Percentiles rank a stretch among this genome's conserved stretches.
These are phyloP conservation scores for Anthoceros angustus DNA, from an alignment of 225 moss, liverwort and hornwort genomes.

Conservation along the genomic window DNA sequence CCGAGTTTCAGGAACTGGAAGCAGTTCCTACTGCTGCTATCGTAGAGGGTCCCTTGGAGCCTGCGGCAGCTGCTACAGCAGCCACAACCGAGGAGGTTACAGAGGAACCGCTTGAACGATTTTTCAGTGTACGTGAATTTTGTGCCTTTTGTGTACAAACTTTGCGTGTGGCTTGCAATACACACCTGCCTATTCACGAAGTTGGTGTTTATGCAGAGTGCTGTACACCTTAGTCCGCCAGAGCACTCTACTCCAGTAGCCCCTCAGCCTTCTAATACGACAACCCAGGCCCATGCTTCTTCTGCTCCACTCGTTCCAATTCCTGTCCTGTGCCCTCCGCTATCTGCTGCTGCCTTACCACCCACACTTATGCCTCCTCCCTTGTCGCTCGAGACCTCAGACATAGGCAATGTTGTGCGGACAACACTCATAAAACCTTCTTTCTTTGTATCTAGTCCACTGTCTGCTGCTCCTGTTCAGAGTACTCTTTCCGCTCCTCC, in stretches of 20 bases:
- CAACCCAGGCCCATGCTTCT: slow-evolving; percentile 37
- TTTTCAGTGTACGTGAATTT: slow-evolving; percentile 49
- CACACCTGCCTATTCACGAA: neutral
- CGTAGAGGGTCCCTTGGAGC: slow-evolving; percentile 83
- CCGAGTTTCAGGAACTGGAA: slow-evolving; percentile 85
- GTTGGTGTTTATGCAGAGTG: slow-evolving; percentile 39
- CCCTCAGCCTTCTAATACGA: slow-evolving; percentile 30
- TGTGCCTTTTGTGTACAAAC: neutral
- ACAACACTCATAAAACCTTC: slow-evolving; percentile 80
- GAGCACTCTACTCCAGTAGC: slow-evolving; percentile 46
- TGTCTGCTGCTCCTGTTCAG: slow-evolving; percentile 33
- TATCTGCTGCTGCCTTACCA: slow-evolving; percentile 36
- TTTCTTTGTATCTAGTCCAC: slow-evolving; percentile 77
- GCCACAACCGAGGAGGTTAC: slow-evolving; percentile 37
- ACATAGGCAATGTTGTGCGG: slow-evolving; percentile 34
- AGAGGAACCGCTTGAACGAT: slow-evolving; percentile 82
- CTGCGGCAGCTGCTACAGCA: slow-evolving; percentile 33
- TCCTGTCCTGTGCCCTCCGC: slow-evolving; percentile 49
- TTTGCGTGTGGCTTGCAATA: neutral
- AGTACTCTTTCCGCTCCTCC: slow-evolving; percentile 42
- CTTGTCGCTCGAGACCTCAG: slow-evolving; percentile 43
- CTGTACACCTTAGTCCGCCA: slow-evolving; percentile 50
- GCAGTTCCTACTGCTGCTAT: slow-evolving; percentile 60
- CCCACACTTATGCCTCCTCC: slow-evolving; percentile 47
- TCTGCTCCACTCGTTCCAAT: slow-evolving; percentile 49